These are phyloP conservation scores for Arxiozyma bovina DNA, from an alignment of 1,139 yeast genomes.

Conservation along the genomic window DNA sequence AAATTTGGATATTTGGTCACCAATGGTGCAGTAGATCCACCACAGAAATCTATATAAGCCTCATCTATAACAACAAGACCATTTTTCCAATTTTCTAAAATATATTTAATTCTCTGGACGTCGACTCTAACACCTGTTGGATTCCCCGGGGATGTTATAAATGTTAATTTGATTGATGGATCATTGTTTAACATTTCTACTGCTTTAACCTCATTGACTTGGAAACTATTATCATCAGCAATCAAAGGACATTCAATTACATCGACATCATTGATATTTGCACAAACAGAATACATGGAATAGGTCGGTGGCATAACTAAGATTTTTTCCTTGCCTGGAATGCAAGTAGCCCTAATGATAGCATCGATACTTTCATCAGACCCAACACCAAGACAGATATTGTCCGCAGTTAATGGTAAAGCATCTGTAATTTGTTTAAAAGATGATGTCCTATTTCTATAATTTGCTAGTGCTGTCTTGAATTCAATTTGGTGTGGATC, in stretches of 20 bases:
- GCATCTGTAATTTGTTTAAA: constrained; percentile 17
- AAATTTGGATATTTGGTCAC: constrained; percentile 77
- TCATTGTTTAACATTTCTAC: constrained; percentile 47
- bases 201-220: constrained; percentile 53
- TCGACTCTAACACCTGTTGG: constrained; percentile 73
- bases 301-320: constrained; percentile 91
- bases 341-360: constrained; percentile 73
- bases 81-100: constrained; percentile 52
- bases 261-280: constrained; percentile 78
- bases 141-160: constrained; percentile 96
- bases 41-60: constrained; percentile 87
- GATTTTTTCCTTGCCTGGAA: constrained; percentile 74
- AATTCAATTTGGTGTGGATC: constrained; percentile 90
- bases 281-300: constrained; percentile 92
- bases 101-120: constrained; percentile 39
- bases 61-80: constrained; percentile 87
- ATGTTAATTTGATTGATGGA: constrained; percentile 57
- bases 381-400: constrained; percentile 90
- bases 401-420: constrained; percentile 45
- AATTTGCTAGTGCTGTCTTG: constrained; percentile 60
- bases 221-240: constrained; percentile 48
- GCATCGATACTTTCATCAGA: constrained; percentile 94
- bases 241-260: constrained; percentile 60
- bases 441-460: constrained; percentile 50
- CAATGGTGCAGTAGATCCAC: constrained; percentile 67